Conservation (phyloP, 2,329 filamentous ascomycete species). For the Fusarium nanum region DNA sequence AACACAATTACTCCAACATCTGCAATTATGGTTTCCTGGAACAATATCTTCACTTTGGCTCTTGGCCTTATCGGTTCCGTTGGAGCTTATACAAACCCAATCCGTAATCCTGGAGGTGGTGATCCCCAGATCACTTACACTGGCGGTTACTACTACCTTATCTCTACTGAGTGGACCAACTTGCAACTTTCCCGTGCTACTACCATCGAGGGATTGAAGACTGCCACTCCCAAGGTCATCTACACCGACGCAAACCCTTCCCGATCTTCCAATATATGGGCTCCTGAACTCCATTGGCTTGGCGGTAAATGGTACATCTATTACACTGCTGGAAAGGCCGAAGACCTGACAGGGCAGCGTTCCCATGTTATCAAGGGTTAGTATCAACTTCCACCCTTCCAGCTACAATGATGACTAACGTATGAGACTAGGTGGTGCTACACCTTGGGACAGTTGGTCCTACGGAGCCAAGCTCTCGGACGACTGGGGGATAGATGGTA, state of each 20-base stretch:
- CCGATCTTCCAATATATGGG: conserved; percentile 68
- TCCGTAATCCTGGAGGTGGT: conserved; percentile 61
- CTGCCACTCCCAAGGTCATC: conserved; percentile 61
- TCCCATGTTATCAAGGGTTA: conserved; percentile 63
- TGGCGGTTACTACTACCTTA: conserved; percentile 67
- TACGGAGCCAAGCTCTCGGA: conserved; percentile 61
- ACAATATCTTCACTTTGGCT: conserved; percentile 16
- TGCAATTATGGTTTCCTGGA: conserved; percentile 31
- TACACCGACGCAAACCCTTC: conserved; percentile 60
- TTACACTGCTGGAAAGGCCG: conserved; percentile 62
- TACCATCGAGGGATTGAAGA: conserved; percentile 67
- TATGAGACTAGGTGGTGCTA: conserved; percentile 56
- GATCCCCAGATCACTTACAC: conserved; percentile 65
- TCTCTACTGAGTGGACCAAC: conserved; percentile 67
- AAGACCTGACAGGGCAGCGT: conserved; percentile 61
- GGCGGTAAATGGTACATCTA: conserved; percentile 66
- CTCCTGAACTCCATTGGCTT: conserved; percentile 66
- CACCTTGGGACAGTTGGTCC: conserved; percentile 63
- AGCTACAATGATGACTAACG: accelerated
- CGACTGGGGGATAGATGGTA: conserved; percentile 66
- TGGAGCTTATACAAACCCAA: conserved; percentile 62
- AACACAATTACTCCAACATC: background rate
- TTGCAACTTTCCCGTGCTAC: conserved; percentile 65
- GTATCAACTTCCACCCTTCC: background rate
- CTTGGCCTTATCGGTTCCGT: conserved; percentile 29